phyloP scores from a whole-genome alignment of 441 rosid species.

The Mallotus japonicus region DNA sequence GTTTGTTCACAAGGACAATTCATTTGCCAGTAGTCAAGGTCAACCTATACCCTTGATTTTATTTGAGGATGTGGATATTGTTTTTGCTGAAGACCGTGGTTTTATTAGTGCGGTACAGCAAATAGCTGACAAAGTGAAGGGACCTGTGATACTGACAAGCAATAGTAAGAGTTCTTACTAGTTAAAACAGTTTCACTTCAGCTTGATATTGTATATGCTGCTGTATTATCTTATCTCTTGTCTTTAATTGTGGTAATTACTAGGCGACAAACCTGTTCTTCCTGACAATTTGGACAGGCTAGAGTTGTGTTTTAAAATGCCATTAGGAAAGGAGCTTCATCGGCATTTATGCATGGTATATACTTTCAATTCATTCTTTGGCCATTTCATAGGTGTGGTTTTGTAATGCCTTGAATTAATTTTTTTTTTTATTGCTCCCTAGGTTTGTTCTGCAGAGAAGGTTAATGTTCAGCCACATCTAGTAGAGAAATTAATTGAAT shows the following conservation, averaged over 20 bases:
- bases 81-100: slow-evolving; percentile 90
- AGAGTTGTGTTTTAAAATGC: slow-evolving; percentile 56
- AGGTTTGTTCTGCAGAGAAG: slow-evolving; percentile 85
- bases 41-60: slow-evolving; percentile 72
- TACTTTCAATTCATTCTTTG: slow-evolving; percentile 20
- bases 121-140: slow-evolving; percentile 83
- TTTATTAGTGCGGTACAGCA: slow-evolving; percentile 76
- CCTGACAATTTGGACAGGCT: slow-evolving; percentile 72
- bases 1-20: slow-evolving; percentile 28
- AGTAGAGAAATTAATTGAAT: slow-evolving; percentile 50
- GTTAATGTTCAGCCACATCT: slow-evolving; percentile 46
- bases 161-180: slow-evolving; percentile 54
- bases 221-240: neutral
- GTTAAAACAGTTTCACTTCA: slow-evolving; percentile 19
- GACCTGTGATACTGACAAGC: slow-evolving; percentile 84
- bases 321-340: slow-evolving; percentile 60
- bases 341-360: slow-evolving; percentile 52
- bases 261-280: slow-evolving; percentile 62
- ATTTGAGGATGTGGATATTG: slow-evolving; percentile 90
- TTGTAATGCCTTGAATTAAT: slow-evolving; percentile 2
- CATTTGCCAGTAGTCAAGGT: slow-evolving; percentile 31
- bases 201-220: slow-evolving; percentile 14
- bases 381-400: slow-evolving; percentile 4
- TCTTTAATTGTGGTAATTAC: slow-evolving; percentile 28
- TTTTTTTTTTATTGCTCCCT: slow-evolving; percentile 3